Conservation (phyloP, 306 rosid genomes). For the Senna siamea region DNA sequence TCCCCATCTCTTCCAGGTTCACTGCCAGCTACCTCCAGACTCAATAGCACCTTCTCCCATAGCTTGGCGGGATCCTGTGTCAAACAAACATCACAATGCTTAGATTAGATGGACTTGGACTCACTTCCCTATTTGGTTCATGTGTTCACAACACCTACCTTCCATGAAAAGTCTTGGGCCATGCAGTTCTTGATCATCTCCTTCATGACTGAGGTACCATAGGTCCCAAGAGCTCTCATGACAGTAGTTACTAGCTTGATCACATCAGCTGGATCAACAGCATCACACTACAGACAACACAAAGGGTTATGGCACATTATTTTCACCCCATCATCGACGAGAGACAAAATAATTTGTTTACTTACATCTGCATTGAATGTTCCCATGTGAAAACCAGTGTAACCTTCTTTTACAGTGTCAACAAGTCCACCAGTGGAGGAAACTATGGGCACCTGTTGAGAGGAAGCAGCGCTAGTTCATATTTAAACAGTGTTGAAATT, state of each 20-base stretch:
- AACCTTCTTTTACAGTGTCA: slow-evolving; percentile 87
- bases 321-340: slow-evolving; percentile 17
- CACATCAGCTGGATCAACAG: slow-evolving; percentile 70
- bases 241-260: slow-evolving; percentile 50
- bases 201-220: slow-evolving; percentile 49
- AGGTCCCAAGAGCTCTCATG: slow-evolving; percentile 53
- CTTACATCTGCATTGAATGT: slow-evolving; percentile 63
- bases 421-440: slow-evolving; percentile 89
- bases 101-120: neutral
- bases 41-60: slow-evolving; percentile 77
- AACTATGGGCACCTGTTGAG: slow-evolving; percentile 68
- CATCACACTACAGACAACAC: slow-evolving; percentile 60
- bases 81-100: slow-evolving; percentile 2
- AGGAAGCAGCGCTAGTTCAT: slow-evolving; percentile 5
- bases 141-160: slow-evolving; percentile 48
- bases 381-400: slow-evolving; percentile 79
- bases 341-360: slow-evolving; percentile 8
- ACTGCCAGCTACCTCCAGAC: slow-evolving; percentile 68
- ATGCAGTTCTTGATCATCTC: slow-evolving; percentile 67
- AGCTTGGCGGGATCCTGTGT: slow-evolving; percentile 76
- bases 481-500: neutral
- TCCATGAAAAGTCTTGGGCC: slow-evolving; percentile 88
- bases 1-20: slow-evolving; percentile 74
- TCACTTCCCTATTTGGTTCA: slow-evolving; percentile 20
- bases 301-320: slow-evolving; percentile 3